phyloP scores from a whole-genome alignment of 1,284 basidiomycete species.

The Singerocomus rubriflavus region DNA sequence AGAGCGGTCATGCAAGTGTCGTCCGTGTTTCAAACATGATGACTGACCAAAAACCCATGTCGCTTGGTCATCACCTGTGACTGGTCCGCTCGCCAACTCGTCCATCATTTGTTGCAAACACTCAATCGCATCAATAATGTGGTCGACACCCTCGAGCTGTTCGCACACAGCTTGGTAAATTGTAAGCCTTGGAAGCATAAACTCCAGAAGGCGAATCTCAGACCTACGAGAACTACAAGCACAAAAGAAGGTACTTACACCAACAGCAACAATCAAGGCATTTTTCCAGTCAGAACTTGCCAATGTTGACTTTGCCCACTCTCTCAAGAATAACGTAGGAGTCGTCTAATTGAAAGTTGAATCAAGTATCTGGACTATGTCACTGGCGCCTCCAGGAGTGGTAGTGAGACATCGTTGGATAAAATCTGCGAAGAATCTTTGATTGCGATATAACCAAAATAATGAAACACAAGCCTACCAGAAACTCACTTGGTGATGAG shows the following conservation, averaged over 20 bases:
- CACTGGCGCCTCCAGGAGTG: not conserved
- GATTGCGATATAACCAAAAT: not conserved
- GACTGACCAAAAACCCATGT: not conserved
- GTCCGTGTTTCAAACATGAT: fast-evolving
- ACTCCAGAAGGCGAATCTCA: not conserved
- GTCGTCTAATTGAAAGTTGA: not conserved
- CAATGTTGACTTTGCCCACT: not conserved
- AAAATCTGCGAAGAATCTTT: not conserved
- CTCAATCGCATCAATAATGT: not conserved
- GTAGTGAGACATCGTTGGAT: not conserved
- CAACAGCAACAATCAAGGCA: not conserved
- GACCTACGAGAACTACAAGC: fast-evolving
- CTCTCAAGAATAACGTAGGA: not conserved
- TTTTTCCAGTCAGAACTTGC: not conserved
- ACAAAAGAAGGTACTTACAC: not conserved
- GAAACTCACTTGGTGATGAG: not conserved
- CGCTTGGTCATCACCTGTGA: not conserved
- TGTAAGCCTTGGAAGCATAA: not conserved
- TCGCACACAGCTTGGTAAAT: not conserved
- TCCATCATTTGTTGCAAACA: not conserved
- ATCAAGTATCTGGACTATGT: no score
- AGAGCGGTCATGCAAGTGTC: not conserved
- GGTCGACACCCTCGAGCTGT: not conserved
- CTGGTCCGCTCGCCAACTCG: not conserved
- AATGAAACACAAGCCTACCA: not conserved